Conservation (phyloP, 306 rosid genomes). For the Sicyos edulis region DNA sequence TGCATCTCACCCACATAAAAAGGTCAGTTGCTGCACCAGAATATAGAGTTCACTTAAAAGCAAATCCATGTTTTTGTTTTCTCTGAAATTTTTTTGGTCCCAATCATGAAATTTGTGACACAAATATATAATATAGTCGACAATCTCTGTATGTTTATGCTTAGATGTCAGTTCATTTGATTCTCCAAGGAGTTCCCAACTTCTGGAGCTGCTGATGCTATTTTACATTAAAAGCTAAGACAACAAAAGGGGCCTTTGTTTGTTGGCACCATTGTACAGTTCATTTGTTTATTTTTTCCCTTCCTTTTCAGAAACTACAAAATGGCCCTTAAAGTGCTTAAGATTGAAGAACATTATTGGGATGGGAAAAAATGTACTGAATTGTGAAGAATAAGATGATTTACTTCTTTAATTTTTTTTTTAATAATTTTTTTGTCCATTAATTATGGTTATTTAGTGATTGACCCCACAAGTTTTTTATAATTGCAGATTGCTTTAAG, state of each 20-base stretch:
- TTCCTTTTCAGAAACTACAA: slow-evolving; percentile 30
- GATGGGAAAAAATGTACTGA: slow-evolving; percentile 21
- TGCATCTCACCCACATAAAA: slow-evolving; percentile 33
- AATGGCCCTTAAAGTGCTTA: slow-evolving; percentile 27
- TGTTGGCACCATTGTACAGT: slow-evolving; percentile 44
- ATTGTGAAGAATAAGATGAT: slow-evolving; percentile 29
- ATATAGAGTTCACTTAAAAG: slow-evolving; percentile 30
- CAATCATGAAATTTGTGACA: slow-evolving; percentile 13
- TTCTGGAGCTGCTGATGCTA: slow-evolving; percentile 36
- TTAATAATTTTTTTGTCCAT: not conserved
- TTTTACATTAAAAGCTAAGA: slow-evolving; percentile 27
- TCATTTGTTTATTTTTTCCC: slow-evolving; percentile 56
- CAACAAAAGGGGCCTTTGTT: slow-evolving; percentile 32
- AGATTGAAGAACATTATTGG: slow-evolving; percentile 23
- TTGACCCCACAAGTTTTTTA: not conserved
- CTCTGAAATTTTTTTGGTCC: slow-evolving; percentile 25
- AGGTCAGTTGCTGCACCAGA: slow-evolving; percentile 30
- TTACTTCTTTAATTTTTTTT: slow-evolving; percentile 12
- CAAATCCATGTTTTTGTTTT: not conserved
- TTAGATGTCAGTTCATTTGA: slow-evolving; percentile 27
- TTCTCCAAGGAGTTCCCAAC: slow-evolving; percentile 33
- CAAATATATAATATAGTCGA: slow-evolving; percentile 20
- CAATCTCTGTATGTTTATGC: slow-evolving; percentile 26
- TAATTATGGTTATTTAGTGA: not conserved
- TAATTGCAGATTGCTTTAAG: not conserved